A percentile compares a stretch with the other conserved stretches of the same genome.
phyloP scores from a whole-genome alignment of 345 rosid species.

The Pugionium cornutum region DNA sequence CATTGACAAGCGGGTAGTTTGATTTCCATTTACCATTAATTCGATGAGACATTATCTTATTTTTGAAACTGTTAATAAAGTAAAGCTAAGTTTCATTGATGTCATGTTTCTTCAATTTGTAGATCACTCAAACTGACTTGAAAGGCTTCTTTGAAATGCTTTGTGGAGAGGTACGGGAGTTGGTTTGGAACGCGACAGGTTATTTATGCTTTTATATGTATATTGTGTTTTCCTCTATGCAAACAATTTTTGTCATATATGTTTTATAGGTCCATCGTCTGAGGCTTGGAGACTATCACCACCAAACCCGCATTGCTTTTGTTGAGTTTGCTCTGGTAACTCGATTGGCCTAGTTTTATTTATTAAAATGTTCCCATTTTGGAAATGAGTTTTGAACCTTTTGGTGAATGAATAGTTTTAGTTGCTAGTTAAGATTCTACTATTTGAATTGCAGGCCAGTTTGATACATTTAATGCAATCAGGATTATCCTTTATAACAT shows the following conservation, averaged over 20 bases:
- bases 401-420: slow-evolving; percentile 15
- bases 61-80: background rate
- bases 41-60: background rate
- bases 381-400: background rate
- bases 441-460: slow-evolving; percentile 2
- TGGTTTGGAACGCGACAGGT: slow-evolving; percentile 2
- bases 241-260: slow-evolving; percentile 1
- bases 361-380: slow-evolving; percentile 7
- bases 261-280: slow-evolving; percentile 71
- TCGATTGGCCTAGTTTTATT: background rate
- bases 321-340: slow-evolving; percentile 83
- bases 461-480: background rate
- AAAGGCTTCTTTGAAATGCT: slow-evolving; percentile 76
- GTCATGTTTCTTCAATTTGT: slow-evolving; percentile 32
- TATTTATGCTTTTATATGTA: background rate
- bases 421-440: slow-evolving; percentile 18
- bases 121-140: slow-evolving; percentile 86
- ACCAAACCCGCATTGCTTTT: slow-evolving; percentile 93
- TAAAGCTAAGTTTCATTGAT: background rate
- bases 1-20: slow-evolving; percentile 83
- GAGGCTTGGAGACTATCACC: slow-evolving; percentile 95
- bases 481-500: background rate
- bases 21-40: slow-evolving; percentile 13
- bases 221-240: slow-evolving; percentile 2
- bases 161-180: slow-evolving; percentile 80